Evolutionary conservation across 495 filamentous ascomycete genomes (phyloP).

Genomic region (Tuber borchii): DNA sequence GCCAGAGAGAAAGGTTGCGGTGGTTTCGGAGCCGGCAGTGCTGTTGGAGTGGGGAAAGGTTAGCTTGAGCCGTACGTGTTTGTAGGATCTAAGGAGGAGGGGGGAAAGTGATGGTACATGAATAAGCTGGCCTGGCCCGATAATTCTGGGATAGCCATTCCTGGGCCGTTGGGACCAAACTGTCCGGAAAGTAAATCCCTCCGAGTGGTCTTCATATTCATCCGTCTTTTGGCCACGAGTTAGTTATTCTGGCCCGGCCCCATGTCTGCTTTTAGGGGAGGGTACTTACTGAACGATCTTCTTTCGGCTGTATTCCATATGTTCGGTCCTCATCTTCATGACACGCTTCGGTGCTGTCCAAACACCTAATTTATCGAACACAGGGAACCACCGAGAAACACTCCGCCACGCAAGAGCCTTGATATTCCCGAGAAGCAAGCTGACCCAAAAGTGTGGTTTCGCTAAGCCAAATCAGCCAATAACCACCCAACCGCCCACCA

Average conservation of each 20-base stretch:
- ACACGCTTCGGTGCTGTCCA: constrained; percentile 27
- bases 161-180: constrained; percentile 38
- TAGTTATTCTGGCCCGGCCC: constrained; percentile 1
- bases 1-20: constrained; percentile 50
- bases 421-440: constrained; percentile 43
- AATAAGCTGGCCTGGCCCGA: constrained; percentile 41
- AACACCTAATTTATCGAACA: constrained; percentile 18
- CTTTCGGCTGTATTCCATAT: constrained; percentile 26
- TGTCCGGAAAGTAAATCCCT: constrained; percentile 43
- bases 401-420: constrained; percentile 12
- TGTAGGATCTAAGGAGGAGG: not conserved
- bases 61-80: not conserved
- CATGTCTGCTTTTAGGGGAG: not conserved
- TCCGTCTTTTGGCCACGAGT: constrained; percentile 16
- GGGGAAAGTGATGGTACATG: constrained; percentile 27
- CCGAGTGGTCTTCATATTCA: constrained; percentile 25
- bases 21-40: constrained; percentile 55
- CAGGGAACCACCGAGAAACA: constrained; percentile 12
- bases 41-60: constrained; percentile 3
- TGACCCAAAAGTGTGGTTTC: constrained; percentile 48
- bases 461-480: not conserved
- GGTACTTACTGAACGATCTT: constrained; percentile 24
- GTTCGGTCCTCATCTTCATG: constrained; percentile 31
- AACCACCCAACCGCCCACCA: not conserved
- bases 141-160: constrained; percentile 43